These are phyloP conservation scores for Fusarium sp. DNA, from an alignment of 2,329 filamentous ascomycete species.

Conservation along the genomic window DNA sequence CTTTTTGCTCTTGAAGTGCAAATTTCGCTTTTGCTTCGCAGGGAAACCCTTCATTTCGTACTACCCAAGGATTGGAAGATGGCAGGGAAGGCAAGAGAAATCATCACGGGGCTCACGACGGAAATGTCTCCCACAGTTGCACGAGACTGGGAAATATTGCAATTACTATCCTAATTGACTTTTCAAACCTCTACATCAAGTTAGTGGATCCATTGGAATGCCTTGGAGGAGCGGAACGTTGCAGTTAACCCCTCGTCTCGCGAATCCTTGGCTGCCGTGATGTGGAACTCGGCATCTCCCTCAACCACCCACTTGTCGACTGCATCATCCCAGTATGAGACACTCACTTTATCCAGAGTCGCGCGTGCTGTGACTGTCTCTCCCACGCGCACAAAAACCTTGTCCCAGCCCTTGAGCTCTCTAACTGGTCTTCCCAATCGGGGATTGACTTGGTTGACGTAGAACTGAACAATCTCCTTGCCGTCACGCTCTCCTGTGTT, in stretches of 20 bases:
- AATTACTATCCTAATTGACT: not conserved
- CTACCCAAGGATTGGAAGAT: not conserved
- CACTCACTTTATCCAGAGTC: slow-evolving; percentile 18
- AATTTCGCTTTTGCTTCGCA: slow-evolving; percentile 3
- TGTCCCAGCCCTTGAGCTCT: slow-evolving; percentile 32
- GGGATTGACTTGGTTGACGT: slow-evolving; percentile 8
- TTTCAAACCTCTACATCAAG: not conserved
- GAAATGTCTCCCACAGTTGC: slow-evolving; percentile 8
- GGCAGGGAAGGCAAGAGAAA: not conserved
- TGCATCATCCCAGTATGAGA: slow-evolving; percentile 29
- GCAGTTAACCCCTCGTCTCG: slow-evolving; percentile 8
- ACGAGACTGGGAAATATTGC: slow-evolving; percentile 15
- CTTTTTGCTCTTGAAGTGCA: slow-evolving; percentile 25
- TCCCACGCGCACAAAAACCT: slow-evolving; percentile 6
- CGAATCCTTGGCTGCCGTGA: slow-evolving; percentile 23
- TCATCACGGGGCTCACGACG: not conserved
- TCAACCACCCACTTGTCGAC: slow-evolving; percentile 27
- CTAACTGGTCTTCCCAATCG: slow-evolving; percentile 6
- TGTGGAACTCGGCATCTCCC: slow-evolving; percentile 13
- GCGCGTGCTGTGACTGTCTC: slow-evolving; percentile 18
- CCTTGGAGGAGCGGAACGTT: not conserved
- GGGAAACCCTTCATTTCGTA: not conserved
- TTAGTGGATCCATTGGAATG: slow-evolving; percentile 20
- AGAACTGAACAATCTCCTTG: slow-evolving; percentile 29
- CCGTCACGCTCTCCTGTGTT: slow-evolving; percentile 21